Conservation (phyloP, 495 filamentous ascomycete genomes). For the Neurospora sp. region DNA sequence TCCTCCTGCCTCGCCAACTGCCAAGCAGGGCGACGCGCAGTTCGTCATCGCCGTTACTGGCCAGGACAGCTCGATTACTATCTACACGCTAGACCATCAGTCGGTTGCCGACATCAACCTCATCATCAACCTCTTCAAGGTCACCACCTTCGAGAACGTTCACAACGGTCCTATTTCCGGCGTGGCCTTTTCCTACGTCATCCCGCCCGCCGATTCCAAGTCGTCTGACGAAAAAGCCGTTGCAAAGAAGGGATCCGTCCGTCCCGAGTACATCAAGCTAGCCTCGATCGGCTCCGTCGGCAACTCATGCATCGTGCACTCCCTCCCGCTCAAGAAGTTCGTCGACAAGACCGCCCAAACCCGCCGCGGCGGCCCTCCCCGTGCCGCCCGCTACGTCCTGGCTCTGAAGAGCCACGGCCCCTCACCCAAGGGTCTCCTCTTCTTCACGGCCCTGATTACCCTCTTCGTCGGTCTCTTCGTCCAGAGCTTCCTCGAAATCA, state of each 20-base stretch:
- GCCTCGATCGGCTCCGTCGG: conserved; percentile 71
- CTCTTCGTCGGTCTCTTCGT: conserved; percentile 49
- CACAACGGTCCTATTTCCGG: conserved; percentile 82
- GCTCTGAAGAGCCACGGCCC: conserved; percentile 42
- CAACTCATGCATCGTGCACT: conserved; percentile 78
- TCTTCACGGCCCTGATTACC: conserved; percentile 41
- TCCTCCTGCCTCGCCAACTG: conserved; percentile 33
- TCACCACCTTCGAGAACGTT: conserved; percentile 57
- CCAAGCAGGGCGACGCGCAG: conserved; percentile 50
- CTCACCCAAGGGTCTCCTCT: conserved; percentile 36
- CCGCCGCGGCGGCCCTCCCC: conserved; percentile 32
- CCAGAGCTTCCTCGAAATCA: conserved; percentile 58
- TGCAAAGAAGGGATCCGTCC: conserved; percentile 15
- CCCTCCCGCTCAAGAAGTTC: conserved; percentile 53
- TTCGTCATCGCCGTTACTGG: conserved; percentile 73
- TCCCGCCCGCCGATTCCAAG: conserved; percentile 30
- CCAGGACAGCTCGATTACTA: conserved; percentile 68
- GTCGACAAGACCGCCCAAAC: conserved; percentile 35
- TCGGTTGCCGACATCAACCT: conserved; percentile 35
- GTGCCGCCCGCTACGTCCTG: conserved; percentile 55
- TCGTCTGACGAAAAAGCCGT: conserved; percentile 12
- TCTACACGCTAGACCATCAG: conserved; percentile 61
- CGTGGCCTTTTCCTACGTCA: conserved; percentile 66
- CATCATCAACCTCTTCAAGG: conserved; percentile 45
- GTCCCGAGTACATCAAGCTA: conserved; percentile 59